Evolutionary conservation across 441 rosid species (phyloP).

Genomic region (Euphorbia corollata): DNA sequence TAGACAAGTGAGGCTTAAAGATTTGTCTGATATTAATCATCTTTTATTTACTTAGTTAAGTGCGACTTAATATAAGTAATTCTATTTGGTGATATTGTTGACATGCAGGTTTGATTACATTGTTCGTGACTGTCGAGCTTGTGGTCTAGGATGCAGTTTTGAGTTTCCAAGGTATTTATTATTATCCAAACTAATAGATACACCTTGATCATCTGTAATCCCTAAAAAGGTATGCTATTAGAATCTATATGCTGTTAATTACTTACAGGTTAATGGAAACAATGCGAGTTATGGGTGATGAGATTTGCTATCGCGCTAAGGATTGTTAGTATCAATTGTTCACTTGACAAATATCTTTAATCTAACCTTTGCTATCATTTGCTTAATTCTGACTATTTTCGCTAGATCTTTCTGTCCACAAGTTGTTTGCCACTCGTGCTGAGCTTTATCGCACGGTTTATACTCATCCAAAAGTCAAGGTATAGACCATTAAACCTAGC

Average conservation of each 20-base stretch:
- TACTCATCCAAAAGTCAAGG: slow-evolving; percentile 93
- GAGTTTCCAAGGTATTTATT: slow-evolving; percentile 61
- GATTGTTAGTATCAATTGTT: slow-evolving; percentile 56
- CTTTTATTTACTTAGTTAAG: slow-evolving; percentile 9
- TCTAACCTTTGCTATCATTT: slow-evolving; percentile 8
- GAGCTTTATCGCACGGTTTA: slow-evolving; percentile 88
- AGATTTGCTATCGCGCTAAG: slow-evolving; percentile 88
- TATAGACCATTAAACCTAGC: slow-evolving; percentile 19
- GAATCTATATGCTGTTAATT: slow-evolving; percentile 16
- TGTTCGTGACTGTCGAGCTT: slow-evolving; percentile 85
- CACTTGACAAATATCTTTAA: slow-evolving; percentile 9
- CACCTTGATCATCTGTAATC: background rate
- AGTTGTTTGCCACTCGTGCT: slow-evolving; percentile 82
- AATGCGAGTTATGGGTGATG: slow-evolving; percentile 78
- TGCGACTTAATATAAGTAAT: slow-evolving; percentile 1
- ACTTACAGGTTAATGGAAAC: slow-evolving; percentile 72
- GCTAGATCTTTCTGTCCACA: slow-evolving; percentile 70
- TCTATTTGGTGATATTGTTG: slow-evolving; percentile 15
- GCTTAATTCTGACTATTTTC: slow-evolving; percentile 20
- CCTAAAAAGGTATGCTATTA: slow-evolving; percentile 2
- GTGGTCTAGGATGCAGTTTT: slow-evolving; percentile 81
- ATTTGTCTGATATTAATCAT: background rate
- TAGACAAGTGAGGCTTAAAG: slow-evolving; percentile 57
- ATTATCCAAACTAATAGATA: slow-evolving; percentile 13
- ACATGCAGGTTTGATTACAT: slow-evolving; percentile 79